phyloP scores from a whole-genome alignment of 2,329 filamentous ascomycete species.

The Anisogramma anomala region DNA sequence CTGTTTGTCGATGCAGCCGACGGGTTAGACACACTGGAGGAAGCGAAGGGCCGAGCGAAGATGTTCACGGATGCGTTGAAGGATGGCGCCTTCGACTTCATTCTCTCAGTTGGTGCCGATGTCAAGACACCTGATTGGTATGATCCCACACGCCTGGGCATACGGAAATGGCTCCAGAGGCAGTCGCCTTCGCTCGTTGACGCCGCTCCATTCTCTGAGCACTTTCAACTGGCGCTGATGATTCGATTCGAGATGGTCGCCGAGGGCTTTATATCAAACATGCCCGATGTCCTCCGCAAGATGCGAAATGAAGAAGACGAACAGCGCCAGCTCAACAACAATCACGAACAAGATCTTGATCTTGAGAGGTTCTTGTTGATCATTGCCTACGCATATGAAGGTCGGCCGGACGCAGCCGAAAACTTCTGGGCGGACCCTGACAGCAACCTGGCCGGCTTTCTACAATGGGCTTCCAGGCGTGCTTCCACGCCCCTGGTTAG shows the following conservation, averaged over 20 bases:
- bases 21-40: conserved; percentile 33
- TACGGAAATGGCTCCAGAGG: conserved; percentile 72
- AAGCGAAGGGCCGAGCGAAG: conserved; percentile 59
- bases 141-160: conserved; percentile 70
- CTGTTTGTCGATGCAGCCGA: conserved; percentile 69
- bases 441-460: conserved; percentile 84
- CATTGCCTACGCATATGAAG: conserved; percentile 83
- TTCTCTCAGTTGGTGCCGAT: conserved; percentile 74
- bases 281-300: conserved; percentile 81
- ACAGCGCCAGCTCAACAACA: conserved; percentile 57
- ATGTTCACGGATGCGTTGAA: conserved; percentile 67
- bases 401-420: conserved; percentile 69
- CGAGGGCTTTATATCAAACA: conserved; percentile 87
- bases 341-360: conserved; percentile 57
- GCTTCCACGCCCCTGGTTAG: conserved; percentile 93
- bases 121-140: conserved; percentile 74
- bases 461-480: conserved; percentile 92
- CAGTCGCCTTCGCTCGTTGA: conserved; percentile 59
- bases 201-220: conserved; percentile 53
- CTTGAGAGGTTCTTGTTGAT: conserved; percentile 86
- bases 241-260: conserved; percentile 76
- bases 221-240: conserved; percentile 64
- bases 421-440: conserved; percentile 90
- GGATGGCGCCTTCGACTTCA: conserved; percentile 85
- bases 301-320: conserved; percentile 84